Evolutionary conservation across 2,329 filamentous ascomycete genomes (phyloP), one percentile per base, ranked within the genome.

Genomic region (Verticillium albo-atrum): DNA sequence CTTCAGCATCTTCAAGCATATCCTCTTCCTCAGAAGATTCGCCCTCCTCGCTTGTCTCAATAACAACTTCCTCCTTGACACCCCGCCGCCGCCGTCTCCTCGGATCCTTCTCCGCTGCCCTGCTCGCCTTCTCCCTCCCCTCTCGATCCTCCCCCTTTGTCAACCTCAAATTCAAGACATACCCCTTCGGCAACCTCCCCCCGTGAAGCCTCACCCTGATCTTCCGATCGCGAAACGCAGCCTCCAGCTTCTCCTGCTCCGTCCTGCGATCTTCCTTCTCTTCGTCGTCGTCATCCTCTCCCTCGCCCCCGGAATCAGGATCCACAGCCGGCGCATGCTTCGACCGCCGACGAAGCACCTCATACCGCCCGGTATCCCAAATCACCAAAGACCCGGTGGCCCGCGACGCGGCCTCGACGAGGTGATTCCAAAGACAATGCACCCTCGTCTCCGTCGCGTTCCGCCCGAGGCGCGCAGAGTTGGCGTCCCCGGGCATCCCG

Each of bases 371-470:
- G 1, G 82, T 85, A 64, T 87, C 85, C 85, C 85, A 88, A 47
- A 88, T 82, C 10, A 88, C 73, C 60, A 88, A 75, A 9, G 82
- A 85, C 2, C 84, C 85, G 3, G 83, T 85, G 15, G 73, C 70
- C 2, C 67, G 30, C 2, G 82, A 84, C 3, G 79, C 84, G 1
- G 82, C 84, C 66, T 88, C 85, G 57, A 86, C 78, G 9, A 88
- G 77, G 63, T 87, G 84, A 61, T 86, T 87, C 82, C 83, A 86
- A 32, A 87, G 67, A 66, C 80, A 85, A 68, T 88, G 85, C 26
- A 88, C 76, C 53, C 84, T 75, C 28, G 85, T 88, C 73, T 88
- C 85, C 0, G 80, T 85, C 4, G 84, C 85, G 70, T 86, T 86
- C 27, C 85, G 74, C 62, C 82, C 84, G 61, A 81, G 62, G n/a